phyloP scores from a whole-genome alignment of 2,329 filamentous ascomycete species.

The Emergomyces pasteurianus region DNA sequence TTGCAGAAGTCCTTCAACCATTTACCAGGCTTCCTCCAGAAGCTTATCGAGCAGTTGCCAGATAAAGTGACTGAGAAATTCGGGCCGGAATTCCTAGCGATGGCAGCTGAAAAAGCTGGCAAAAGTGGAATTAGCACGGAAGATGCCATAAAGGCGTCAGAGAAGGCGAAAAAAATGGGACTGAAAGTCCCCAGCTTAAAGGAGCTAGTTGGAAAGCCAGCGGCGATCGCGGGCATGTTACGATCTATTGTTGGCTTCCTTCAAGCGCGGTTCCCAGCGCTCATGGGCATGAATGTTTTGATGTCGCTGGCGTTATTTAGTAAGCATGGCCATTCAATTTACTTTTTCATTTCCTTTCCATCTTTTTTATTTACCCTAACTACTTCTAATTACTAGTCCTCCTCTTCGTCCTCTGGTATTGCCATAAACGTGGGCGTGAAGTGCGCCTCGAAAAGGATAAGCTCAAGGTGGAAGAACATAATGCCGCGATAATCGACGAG shows the following conservation, averaged over 20 bases:
- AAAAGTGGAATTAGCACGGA: conserved; percentile 48
- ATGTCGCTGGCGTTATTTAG: conserved; percentile 81
- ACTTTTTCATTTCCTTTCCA: background rate
- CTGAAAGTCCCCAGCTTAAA: conserved; percentile 61
- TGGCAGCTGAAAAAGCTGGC: conserved; percentile 54
- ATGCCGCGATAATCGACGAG: conserved; percentile 14
- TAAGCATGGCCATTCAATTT: conserved; percentile 35
- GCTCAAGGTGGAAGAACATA: conserved; percentile 27
- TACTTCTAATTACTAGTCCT: conserved; percentile 47
- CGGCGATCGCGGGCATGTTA: conserved; percentile 72
- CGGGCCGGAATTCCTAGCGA: conserved; percentile 71
- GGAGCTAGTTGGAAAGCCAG: conserved; percentile 71
- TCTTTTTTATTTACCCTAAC: conserved; percentile 3
- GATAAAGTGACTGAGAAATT: conserved; percentile 65
- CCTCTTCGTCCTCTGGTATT: conserved; percentile 95
- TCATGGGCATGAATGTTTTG: conserved; percentile 81
- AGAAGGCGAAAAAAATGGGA: conserved; percentile 52
- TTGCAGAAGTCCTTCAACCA: conserved; percentile 52
- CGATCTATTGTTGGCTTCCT: conserved; percentile 84
- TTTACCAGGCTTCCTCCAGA: conserved; percentile 69
- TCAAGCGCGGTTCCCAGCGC: conserved; percentile 76
- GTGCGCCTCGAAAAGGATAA: conserved; percentile 57
- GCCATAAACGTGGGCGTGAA: conserved; percentile 87
- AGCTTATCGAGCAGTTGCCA: conserved; percentile 72
- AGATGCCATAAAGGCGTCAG: conserved; percentile 39